Evolutionary conservation across 2,329 filamentous ascomycete species (phyloP).

Genomic region (Diaporthe citriasiana): DNA sequence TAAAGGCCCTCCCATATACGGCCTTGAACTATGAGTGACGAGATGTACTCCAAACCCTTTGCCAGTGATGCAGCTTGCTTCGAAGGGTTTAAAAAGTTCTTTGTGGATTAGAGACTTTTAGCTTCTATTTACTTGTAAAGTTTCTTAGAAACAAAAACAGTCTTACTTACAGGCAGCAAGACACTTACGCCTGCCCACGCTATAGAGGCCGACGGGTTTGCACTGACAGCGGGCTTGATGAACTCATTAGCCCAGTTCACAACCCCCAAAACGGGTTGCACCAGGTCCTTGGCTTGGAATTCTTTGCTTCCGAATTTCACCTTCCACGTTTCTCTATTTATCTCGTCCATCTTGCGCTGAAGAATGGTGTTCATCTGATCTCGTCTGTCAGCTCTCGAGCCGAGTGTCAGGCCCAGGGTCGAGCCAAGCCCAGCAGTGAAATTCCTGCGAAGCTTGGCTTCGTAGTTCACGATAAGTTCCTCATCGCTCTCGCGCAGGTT

Average conservation of each 20-base stretch:
- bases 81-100: conserved; percentile 41
- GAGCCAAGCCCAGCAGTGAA: neutral
- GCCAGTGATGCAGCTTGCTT: conserved; percentile 40
- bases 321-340: conserved; percentile 30
- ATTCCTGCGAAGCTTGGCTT: neutral
- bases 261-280: conserved; percentile 40
- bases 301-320: conserved; percentile 41
- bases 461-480: neutral
- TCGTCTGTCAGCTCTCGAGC: neutral
- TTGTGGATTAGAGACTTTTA: neutral
- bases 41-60: conserved; percentile 38
- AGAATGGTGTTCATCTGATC: neutral
- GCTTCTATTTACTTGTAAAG: neutral
- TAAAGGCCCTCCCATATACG: conserved; percentile 43
- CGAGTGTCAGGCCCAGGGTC: no score
- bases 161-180: conserved; percentile 19
- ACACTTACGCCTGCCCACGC: conserved; percentile 44
- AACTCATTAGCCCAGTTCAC: conserved; percentile 43
- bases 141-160: no score
- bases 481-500: neutral
- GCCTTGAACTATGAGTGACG: conserved; percentile 39
- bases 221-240: conserved; percentile 36
- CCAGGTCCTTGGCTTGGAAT: conserved; percentile 41
- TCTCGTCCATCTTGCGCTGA: conserved; percentile 11
- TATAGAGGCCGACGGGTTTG: conserved; percentile 42